phyloP scores from a whole-genome alignment of 345 rosid species.

The Pseudoturritis turrita region DNA sequence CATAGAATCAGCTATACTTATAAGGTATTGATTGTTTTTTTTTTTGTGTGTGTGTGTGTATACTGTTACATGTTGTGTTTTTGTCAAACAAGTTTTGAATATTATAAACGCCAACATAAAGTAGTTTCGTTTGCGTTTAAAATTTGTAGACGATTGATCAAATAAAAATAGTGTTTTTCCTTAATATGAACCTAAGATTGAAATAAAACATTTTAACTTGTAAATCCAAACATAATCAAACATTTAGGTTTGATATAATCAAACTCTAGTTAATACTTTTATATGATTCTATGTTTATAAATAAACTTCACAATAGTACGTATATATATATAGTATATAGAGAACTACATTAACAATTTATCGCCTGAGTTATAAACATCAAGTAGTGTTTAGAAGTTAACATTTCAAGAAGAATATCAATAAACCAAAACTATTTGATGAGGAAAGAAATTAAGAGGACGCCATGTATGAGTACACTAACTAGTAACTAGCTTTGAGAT shows the following conservation, averaged over 20 bases:
- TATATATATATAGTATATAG: background rate
- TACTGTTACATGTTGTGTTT: too few relatives aligned
- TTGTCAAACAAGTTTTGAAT: background rate
- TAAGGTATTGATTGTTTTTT: too few relatives aligned
- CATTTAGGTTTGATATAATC: background rate
- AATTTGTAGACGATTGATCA: background rate
- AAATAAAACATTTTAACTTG: background rate
- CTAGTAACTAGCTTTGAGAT: conserved; percentile 6
- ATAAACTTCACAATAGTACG: background rate
- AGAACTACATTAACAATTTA: background rate
- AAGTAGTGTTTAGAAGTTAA: too few relatives aligned
- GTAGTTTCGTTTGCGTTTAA: background rate
- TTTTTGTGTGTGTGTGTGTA: too few relatives aligned
- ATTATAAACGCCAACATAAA: background rate
- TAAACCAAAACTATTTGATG: background rate
- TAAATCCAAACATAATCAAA: background rate
- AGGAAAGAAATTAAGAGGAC: background rate
- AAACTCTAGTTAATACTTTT: background rate
- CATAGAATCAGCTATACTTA: too few relatives aligned
- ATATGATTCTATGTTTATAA: background rate
- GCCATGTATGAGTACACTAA: background rate
- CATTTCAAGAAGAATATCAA: background rate
- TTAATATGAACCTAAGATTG: background rate
- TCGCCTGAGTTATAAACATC: background rate
- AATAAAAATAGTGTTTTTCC: background rate